These are phyloP conservation scores for Hemisphaericaspora xylofermentans DNA, from an alignment of 1,139 yeast genomes.

Conservation along the genomic window DNA sequence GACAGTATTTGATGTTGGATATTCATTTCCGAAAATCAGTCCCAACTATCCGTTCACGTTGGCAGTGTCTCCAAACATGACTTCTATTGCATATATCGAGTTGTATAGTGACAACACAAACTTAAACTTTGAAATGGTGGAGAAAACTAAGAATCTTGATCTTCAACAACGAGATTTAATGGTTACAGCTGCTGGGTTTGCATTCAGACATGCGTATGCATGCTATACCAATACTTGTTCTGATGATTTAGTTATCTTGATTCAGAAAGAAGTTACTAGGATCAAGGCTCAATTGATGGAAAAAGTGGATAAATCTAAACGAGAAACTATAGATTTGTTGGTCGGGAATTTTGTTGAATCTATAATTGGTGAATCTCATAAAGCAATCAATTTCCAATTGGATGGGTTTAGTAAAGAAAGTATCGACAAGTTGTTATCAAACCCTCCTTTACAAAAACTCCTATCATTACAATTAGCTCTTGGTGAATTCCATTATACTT, in stretches of 20 bases:
- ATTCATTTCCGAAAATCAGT: conserved; percentile 36
- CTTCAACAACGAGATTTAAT: conserved; percentile 32
- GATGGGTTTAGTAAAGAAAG: conserved; percentile 63
- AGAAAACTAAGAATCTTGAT: conserved; percentile 19
- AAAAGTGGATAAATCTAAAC: conserved; percentile 15
- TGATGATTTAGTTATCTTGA: conserved; percentile 64
- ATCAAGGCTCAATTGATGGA: conserved; percentile 17
- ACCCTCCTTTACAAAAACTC: conserved; percentile 70
- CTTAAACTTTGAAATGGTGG: conserved; percentile 31
- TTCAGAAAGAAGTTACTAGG: conserved; percentile 45
- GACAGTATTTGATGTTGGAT: conserved; percentile 60
- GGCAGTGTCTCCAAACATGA: conserved; percentile 58
- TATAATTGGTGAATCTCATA: conserved; percentile 62
- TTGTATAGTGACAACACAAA: conserved; percentile 18
- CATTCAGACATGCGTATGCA: conserved; percentile 63
- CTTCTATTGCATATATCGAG: conserved; percentile 45
- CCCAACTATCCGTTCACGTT: conserved; percentile 33
- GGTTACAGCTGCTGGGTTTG: conserved; percentile 57
- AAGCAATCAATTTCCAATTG: conserved; percentile 66
- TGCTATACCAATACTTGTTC: conserved; percentile 63
- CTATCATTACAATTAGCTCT: conserved; percentile 63
- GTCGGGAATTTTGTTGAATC: conserved; percentile 41
- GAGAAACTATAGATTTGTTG: conserved; percentile 18
- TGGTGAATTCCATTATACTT: conserved; percentile 51
- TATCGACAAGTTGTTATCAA: conserved; percentile 67